Base-by-base conservation (phyloP, 352 stramenopile genomes). In the Pythium coloratum region DNA sequence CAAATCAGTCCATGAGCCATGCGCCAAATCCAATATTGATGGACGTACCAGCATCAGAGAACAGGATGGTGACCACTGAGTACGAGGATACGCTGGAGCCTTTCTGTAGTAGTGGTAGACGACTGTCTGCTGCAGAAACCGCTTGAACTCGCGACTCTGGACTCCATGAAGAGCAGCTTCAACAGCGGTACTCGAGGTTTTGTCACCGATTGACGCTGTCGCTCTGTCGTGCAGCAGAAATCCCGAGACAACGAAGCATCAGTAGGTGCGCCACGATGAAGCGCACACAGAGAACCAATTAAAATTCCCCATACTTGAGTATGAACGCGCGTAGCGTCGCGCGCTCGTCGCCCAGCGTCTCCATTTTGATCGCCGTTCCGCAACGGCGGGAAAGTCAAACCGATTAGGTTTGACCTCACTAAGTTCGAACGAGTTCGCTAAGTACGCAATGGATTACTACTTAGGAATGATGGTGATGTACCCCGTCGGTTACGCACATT, bases 101-200 rank as follows among this genome's bases (percentile, higher is more conserved):
- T 18, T 3, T 16, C 30, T 59, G 53, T 71, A 71, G 44, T 71
- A 71, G 38, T 71, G 65, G 18, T 53, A 32, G 1, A 71, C 59
- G 9, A 59, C 32, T 7, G 65, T 67, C 1, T 71, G 38, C 3
- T 66, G 24, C 26, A 71, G 36, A 3, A 71, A 44, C 50, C 44
- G 33, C 53, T 33, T 66, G 20, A 71, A 30, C 9, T 66, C 65
- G 32, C 20, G 50, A 36, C 32, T 40, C 10, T 6, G 14, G 10
- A 55, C 18, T 10, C 24, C n/a, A 18, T 26, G 24, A 6, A 55
- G 5, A 13, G 38, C 50, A 16, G 12, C 18, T n/a, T 60, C 50
- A 38, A 54, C 26, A 8, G 5, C 28, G 10, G 10, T 9, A 3
- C 36, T 6, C 1, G 34, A 3, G 10, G 9, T 16, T 8, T 55